Conservation (phyloP, 257 asterid genomes). For the Solanum pimpinellifolium region DNA sequence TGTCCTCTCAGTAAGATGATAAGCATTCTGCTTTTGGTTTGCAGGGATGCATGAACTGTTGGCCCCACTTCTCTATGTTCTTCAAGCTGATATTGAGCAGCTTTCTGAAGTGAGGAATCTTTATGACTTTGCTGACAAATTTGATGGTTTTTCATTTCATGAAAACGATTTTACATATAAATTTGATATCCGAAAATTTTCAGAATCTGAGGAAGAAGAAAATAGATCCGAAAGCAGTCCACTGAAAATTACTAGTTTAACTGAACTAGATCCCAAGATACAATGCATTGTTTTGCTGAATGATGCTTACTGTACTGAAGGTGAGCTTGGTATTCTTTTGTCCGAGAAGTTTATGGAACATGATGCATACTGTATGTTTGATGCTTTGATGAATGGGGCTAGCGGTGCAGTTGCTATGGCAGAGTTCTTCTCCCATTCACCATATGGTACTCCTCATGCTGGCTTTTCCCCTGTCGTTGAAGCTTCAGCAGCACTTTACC, state of each 20-base stretch:
- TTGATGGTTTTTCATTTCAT: not conserved
- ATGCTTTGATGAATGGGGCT: not conserved
- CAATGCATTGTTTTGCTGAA: not conserved
- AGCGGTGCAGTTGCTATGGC: not conserved
- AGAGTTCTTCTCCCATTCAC: not conserved
- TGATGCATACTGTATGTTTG: not conserved
- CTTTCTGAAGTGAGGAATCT: not conserved
- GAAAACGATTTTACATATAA: not conserved
- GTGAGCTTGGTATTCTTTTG: not conserved
- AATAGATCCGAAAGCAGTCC: not conserved
- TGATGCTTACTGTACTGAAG: not conserved
- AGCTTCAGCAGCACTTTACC: not conserved
- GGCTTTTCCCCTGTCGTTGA: not conserved
- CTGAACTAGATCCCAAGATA: not conserved
- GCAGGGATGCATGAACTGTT: not conserved
- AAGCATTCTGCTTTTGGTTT: not conserved
- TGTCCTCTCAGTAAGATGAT: not conserved
- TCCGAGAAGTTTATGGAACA: not conserved
- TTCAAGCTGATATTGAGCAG: not conserved
- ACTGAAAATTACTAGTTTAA: not conserved
- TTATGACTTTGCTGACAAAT: not conserved
- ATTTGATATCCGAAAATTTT: not conserved
- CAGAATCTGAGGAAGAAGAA: not conserved
- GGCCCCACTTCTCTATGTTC: not conserved
- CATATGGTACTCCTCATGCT: not conserved